Conservation (phyloP, 768 basidiomycete species). For the Suillus clintonianus region DNA sequence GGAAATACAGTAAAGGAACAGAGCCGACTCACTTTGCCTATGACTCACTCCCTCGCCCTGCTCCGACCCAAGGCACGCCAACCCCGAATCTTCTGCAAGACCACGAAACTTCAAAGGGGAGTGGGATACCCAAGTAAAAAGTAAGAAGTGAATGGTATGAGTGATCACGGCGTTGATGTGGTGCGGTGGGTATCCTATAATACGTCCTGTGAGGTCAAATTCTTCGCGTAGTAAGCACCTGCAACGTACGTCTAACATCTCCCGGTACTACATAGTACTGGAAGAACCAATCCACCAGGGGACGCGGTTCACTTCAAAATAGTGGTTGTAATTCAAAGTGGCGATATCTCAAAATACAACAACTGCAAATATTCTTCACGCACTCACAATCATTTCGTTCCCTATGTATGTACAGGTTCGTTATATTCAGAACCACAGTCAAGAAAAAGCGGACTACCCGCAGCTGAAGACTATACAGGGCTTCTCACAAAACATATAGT, state of each 20-base stretch:
- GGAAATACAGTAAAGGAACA: background rate
- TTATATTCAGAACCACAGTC: too few species aligned
- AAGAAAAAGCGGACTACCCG: too few species aligned
- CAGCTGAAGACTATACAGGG: too few species aligned
- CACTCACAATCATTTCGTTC: too few species aligned
- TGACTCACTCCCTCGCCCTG: conserved; percentile 61
- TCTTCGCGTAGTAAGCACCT: conserved; percentile 21
- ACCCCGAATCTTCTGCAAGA: conserved; percentile 68
- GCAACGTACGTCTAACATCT: conserved; percentile 64
- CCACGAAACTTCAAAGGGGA: conserved; percentile 81
- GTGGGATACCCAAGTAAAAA: conserved; percentile 82
- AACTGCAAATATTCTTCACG: too few species aligned
- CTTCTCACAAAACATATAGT: too few species aligned
- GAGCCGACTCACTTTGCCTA: conserved; percentile 62
- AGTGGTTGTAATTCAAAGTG: too few species aligned
- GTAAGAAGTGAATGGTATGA: conserved; percentile 82
- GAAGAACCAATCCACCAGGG: conserved; percentile 75
- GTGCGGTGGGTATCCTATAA: conserved; percentile 74
- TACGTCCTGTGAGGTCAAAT: background rate
- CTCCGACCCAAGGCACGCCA: conserved; percentile 77
- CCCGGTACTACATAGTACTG: conserved; percentile 86
- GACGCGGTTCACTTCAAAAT: too few species aligned
- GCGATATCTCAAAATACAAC: too few species aligned
- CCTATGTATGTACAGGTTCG: too few species aligned
- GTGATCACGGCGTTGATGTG: conserved; percentile 87